phyloP scores from a whole-genome alignment of 1,284 basidiomycete genomes.

The Inonotus obliquus region DNA sequence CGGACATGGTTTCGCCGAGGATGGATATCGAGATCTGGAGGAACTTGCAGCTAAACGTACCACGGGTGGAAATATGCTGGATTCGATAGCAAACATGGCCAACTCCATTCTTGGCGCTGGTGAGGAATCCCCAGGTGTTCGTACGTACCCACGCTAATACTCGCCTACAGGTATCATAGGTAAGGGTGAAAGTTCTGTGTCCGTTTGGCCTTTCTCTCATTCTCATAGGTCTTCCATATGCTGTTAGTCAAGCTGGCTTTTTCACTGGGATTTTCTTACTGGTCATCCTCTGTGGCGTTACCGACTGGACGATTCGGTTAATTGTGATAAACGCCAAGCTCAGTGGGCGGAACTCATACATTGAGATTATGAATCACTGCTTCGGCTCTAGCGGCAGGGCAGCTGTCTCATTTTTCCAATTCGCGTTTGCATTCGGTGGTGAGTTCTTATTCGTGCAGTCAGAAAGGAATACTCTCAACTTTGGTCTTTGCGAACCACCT shows the following conservation, averaged over 20 bases:
- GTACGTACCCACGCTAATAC: slow-evolving; percentile 4
- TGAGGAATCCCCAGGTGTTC: slow-evolving; percentile 29
- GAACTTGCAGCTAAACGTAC: slow-evolving; percentile 60
- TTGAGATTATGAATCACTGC: slow-evolving; percentile 94
- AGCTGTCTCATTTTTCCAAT: slow-evolving; percentile 96
- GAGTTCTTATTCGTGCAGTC: slow-evolving; percentile 26
- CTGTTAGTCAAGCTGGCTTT: slow-evolving; percentile 90
- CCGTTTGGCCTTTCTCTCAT: not conserved
- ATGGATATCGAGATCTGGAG: slow-evolving; percentile 53
- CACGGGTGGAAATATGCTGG: slow-evolving; percentile 75
- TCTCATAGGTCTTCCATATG: slow-evolving; percentile 79
- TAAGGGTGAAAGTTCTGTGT: slow-evolving; percentile 33
- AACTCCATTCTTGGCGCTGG: slow-evolving; percentile 97
- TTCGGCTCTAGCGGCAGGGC: slow-evolving; percentile 87
- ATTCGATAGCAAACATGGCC: slow-evolving; percentile 90
- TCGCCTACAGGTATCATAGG: slow-evolving; percentile 71
- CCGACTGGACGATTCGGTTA: slow-evolving; percentile 98
- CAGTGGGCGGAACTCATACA: slow-evolving; percentile 89
- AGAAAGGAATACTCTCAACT: slow-evolving; percentile 8
- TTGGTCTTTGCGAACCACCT: slow-evolving; percentile 14
- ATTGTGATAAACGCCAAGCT: slow-evolving; percentile 96
- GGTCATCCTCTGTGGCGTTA: slow-evolving; percentile 75
- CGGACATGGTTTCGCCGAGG: slow-evolving; percentile 30
- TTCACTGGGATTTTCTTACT: slow-evolving; percentile 82
- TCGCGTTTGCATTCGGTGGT: slow-evolving; percentile 96